Base-by-base conservation (phyloP, 2,329 filamentous ascomycete genomes). In the Aspergillaceae sp. region DNA sequence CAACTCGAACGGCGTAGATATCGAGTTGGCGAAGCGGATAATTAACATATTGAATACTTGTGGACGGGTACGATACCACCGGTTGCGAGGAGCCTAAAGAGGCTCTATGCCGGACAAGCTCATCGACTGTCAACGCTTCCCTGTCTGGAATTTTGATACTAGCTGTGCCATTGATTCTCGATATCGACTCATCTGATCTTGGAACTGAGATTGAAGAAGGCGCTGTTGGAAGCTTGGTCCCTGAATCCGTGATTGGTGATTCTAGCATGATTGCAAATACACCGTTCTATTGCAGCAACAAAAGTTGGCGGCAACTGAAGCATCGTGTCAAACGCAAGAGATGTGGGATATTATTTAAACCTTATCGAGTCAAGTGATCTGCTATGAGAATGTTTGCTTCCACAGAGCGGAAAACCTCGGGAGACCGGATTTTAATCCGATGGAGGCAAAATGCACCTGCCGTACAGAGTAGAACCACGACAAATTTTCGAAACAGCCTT, bases 11-110 rank as follows among this genome's bases (percentile, higher is more conserved):
- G 26, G 55, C 56, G 42, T 54, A 60, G 34, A 66, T 52, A 45
- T 76, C 72, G 1, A 76, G 61, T 40, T 75, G 69, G 27, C 63
- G 62, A 44, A 71, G 56, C 1, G 72, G 70, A 51, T 75, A 76
- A 52, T 75, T 63, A 32, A 71, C 67, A 58, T 73, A 76, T 1
- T 68, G 56, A 30, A 68, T 64, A 4, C 70, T 71, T 1, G 61
- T 63, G 3, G 61, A 64, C 2, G 74, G 72, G 43, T 76, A 76
- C 0, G 69, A 70, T 3, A 74, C 56, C 7, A 71, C 62, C 11
- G 64, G 63, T 2, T 61, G 53, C 44, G 69, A 51, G 1, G 67
- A 56, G n/a, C 62, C 54, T 6, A 56, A 52, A 2, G 57, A 55
- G 8, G 69, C 67, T 29, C 69, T 58, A 2, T 63, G 58, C 6